These are phyloP conservation scores for Teratosphaeria destructans DNA, from an alignment of 2,329 filamentous ascomycete genomes.

Conservation along the genomic window DNA sequence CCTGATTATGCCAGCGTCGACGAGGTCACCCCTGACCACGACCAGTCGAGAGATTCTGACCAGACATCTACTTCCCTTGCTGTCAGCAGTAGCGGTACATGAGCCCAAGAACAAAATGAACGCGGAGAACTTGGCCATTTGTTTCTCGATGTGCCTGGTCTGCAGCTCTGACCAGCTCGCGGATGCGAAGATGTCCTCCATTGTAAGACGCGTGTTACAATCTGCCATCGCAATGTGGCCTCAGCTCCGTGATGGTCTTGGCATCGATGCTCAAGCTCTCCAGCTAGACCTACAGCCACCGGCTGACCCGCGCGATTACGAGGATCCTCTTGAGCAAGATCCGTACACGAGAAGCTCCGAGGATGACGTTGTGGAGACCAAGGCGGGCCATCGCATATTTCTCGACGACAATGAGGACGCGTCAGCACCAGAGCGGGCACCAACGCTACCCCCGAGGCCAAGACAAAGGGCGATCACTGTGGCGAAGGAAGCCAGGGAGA, in stretches of 20 bases:
- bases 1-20: constrained; percentile 36
- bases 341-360: not conserved
- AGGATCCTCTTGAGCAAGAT: constrained; percentile 34
- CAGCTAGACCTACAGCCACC: constrained; percentile 31
- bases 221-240: constrained; percentile 39
- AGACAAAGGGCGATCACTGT: constrained; percentile 5
- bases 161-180: constrained; percentile 44
- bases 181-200: constrained; percentile 43
- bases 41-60: constrained; percentile 39
- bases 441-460: constrained; percentile 4
- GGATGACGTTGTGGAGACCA: constrained; percentile 4
- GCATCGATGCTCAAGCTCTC: constrained; percentile 29
- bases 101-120: constrained; percentile 46
- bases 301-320: constrained; percentile 32
- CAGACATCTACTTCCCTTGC: constrained; percentile 43
- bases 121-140: constrained; percentile 43
- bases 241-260: constrained; percentile 33
- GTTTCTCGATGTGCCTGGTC: constrained; percentile 43
- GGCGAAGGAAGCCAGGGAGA: constrained; percentile 1
- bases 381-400: constrained; percentile 28
- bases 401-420: constrained; percentile 27
- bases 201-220: constrained; percentile 40
- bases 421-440: not conserved
- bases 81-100: constrained; percentile 36
- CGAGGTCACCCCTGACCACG: constrained; percentile 35